Evolutionary conservation across 306 rosid genomes (phyloP).

Genomic region (Nissolia schottii): DNA sequence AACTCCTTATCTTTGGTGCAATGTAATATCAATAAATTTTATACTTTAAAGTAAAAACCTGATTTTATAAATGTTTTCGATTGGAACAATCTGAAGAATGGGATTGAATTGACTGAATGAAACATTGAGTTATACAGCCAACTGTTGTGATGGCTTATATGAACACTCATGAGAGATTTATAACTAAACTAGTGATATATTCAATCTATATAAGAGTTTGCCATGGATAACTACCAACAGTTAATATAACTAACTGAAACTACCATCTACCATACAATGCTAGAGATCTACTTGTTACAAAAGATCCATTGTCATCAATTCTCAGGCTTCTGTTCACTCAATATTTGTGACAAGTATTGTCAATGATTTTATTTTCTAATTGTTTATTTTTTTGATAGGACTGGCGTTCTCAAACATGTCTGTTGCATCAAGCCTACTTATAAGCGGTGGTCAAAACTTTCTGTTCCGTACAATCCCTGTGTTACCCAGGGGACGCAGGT

Average conservation of each 20-base stretch:
- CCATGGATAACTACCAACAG: not conserved
- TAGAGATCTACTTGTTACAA: not conserved
- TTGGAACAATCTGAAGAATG: not conserved
- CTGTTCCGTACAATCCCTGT: slow-evolving; percentile 41
- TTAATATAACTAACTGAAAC: not conserved
- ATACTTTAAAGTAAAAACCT: too few relatives aligned
- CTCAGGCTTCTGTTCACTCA: not conserved
- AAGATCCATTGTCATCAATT: not conserved
- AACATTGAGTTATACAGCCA: not conserved
- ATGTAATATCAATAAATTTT: too few relatives aligned
- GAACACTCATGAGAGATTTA: not conserved
- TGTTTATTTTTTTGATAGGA: slow-evolving; percentile 31
- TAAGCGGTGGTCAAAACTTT: slow-evolving; percentile 54
- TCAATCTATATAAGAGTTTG: not conserved
- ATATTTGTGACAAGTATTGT: not conserved
- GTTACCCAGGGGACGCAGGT: slow-evolving; percentile 38
- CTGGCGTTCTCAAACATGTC: slow-evolving; percentile 45
- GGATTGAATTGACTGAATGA: not conserved
- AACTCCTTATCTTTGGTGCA: too few relatives aligned
- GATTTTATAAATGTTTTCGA: too few relatives aligned
- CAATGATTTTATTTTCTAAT: not conserved
- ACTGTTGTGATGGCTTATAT: not conserved
- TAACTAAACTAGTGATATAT: not conserved
- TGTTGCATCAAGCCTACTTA: slow-evolving; percentile 46
- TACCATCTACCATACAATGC: not conserved